Conservation (phyloP, 1,139 yeast genomes). For the Hyphopichia fennica region DNA sequence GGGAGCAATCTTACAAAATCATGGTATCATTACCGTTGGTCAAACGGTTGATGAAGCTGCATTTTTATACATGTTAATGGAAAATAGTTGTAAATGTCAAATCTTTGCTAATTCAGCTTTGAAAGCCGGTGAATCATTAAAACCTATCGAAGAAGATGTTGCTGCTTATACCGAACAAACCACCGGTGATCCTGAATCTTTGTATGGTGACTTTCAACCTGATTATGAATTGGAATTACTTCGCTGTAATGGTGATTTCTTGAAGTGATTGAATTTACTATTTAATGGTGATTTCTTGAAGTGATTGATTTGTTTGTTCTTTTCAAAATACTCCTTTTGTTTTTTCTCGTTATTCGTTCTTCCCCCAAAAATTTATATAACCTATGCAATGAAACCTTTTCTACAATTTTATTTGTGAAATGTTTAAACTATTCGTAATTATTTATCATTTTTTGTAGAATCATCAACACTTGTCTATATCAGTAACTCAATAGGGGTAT, state of each 20-base stretch:
- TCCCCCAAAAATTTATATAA: too few relatives aligned
- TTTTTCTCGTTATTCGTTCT: too few relatives aligned
- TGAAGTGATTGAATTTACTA: slow-evolving; percentile 9
- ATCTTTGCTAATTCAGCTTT: slow-evolving; percentile 65
- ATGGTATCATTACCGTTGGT: slow-evolving; percentile 79
- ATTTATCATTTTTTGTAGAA: too few relatives aligned
- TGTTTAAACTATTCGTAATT: too few relatives aligned
- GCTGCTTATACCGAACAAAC: slow-evolving; percentile 68
- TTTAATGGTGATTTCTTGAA: slow-evolving; percentile 18
- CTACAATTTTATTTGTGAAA: too few relatives aligned
- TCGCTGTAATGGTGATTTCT: slow-evolving; percentile 16
- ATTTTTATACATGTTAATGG: slow-evolving; percentile 65
- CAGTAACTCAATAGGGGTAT: too few relatives aligned
- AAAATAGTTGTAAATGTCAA: slow-evolving; percentile 71
- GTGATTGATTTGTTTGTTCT: slow-evolving; percentile 6
- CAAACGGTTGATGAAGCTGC: slow-evolving; percentile 83
- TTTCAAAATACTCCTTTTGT: too few relatives aligned
- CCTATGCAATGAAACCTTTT: too few relatives aligned
- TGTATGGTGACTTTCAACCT: slow-evolving; percentile 75
- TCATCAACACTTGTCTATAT: too few relatives aligned
- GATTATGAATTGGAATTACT: slow-evolving; percentile 38
- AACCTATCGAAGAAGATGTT: slow-evolving; percentile 57
- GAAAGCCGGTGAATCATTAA: slow-evolving; percentile 25
- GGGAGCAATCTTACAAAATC: slow-evolving; percentile 71
- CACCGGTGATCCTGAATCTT: slow-evolving; percentile 64